phyloP scores from a whole-genome alignment of 2,329 filamentous ascomycete genomes.

The Phyllosticta citriasiana region DNA sequence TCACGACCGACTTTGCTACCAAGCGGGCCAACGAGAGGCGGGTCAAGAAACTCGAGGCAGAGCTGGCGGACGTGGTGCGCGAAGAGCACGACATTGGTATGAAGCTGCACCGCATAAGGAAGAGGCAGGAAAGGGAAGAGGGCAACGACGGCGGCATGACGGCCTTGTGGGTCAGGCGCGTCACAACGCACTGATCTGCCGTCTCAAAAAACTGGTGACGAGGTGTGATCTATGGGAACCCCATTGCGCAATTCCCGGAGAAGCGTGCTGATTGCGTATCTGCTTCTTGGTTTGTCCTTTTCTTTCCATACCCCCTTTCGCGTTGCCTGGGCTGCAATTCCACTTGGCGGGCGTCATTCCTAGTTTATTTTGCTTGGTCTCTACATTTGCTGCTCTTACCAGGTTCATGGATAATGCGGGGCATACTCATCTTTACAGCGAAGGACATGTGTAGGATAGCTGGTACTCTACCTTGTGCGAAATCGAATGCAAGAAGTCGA shows the following conservation, averaged over 20 bases:
- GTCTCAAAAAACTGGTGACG: not conserved
- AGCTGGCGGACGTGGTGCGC: constrained; percentile 26
- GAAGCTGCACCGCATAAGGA: constrained; percentile 30
- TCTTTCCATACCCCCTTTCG: not conserved
- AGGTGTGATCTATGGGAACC: not conserved
- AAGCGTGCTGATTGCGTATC: not conserved
- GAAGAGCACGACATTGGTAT: constrained; percentile 32
- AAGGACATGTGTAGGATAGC: not conserved
- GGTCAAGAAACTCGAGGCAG: constrained; percentile 27
- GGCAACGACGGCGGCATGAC: constrained; percentile 19
- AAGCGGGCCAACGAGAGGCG: constrained; percentile 24
- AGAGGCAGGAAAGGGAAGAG: constrained; percentile 29
- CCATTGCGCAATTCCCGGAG: not conserved
- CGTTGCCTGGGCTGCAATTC: not conserved
- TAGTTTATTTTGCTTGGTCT: not conserved
- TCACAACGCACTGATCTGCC: constrained; percentile 17
- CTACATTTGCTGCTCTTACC: not conserved
- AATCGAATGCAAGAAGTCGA: not conserved
- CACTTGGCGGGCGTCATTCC: not conserved
- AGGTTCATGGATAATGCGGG: not conserved
- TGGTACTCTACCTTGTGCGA: not conserved
- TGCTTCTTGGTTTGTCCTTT: not conserved
- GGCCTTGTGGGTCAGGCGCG: constrained; percentile 30
- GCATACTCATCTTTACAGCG: not conserved
- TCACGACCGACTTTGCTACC: constrained; percentile 27